A percentile compares a stretch with the other conserved stretches of the same genome.
phyloP scores from a whole-genome alignment of 352 stramenopile genomes.

The Pythium sukuiense region DNA sequence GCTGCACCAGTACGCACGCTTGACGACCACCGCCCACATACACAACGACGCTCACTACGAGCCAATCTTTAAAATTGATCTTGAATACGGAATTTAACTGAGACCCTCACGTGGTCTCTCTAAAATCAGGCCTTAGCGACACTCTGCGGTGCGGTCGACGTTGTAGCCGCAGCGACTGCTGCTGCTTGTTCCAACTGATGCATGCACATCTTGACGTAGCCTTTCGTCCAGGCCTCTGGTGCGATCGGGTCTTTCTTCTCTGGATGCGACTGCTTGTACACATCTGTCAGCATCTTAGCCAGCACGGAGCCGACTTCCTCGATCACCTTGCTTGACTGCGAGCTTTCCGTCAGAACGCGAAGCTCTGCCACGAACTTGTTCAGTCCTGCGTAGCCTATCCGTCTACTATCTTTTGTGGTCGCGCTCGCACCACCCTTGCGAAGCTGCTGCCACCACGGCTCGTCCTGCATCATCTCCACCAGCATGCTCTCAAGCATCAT shows the following conservation, averaged over 20 bases:
- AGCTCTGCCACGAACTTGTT: conserved; percentile 77
- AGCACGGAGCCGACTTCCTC: conserved; percentile 36
- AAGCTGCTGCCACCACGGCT: conserved; percentile 60
- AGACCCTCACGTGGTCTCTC: background rate
- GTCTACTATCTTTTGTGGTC: conserved; percentile 32
- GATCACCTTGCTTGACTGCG: conserved; percentile 36
- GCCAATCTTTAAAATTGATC: conserved; percentile 2
- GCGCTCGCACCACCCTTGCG: conserved; percentile 17
- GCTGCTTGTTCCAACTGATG: conserved; percentile 28
- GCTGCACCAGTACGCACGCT: background rate
- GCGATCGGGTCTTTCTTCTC: conserved; percentile 45
- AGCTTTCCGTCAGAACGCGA: conserved; percentile 42
- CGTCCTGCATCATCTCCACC: conserved; percentile 57
- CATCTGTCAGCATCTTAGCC: conserved; percentile 41
- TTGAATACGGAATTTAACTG: background rate
- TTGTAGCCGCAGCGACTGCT: background rate
- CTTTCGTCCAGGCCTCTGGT: conserved; percentile 33
- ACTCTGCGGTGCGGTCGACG: background rate
- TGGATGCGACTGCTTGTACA: conserved; percentile 58
- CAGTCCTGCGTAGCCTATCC: conserved; percentile 54
- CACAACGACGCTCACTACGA: background rate
- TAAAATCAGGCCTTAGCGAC: background rate
- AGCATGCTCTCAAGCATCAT: conserved; percentile 59
- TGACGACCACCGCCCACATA: background rate
- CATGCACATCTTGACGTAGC: conserved; percentile 40